Base-by-base conservation (phyloP, 768 basidiomycete genomes). In the Nidularia pulvinata region DNA sequence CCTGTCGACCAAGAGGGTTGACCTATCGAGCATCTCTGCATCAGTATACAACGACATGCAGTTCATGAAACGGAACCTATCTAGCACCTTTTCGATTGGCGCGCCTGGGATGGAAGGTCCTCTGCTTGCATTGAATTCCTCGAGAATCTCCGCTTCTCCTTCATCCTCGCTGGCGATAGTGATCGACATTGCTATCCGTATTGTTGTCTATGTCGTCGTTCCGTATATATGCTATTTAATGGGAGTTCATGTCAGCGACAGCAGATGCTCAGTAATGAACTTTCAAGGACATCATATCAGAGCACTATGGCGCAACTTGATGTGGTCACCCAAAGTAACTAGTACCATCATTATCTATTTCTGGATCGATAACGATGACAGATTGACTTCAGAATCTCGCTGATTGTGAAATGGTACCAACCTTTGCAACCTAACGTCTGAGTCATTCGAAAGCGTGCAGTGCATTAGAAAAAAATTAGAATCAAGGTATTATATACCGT, bases 1-100 rank as follows among this genome's bases (percentile, higher is more conserved):
- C 69, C 50, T 73, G 61, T 33, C 54, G 60, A 7, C 71, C 71
- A 14, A 73, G 59, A 6, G 68, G 65, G 48, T 63, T 66, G 5
- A 52, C 37, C 71, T 72, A 19, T 42, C 3, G 13, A 42, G 39
- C 3, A 11, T 49, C 25, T 11, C 46, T 16, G n/a, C 3, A 11
- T 16, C 11, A 10, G 22, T 11, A 47, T 25, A 10, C 22, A 14
- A 33, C 11, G 14, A 14, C 4, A 10, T 14, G 16, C n/a, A 36
- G 32, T 37, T 42, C 16, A 42, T 16, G 11, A 16, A 42, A 16
- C 16, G 39, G 39, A 42, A 16, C 3, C 11, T 3, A 42, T 11
- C 13, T 42, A 42, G 13, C 13, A 69, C 68, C 47, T 57, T 62
- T 54, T 71, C 69, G 14, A 60, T 50, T 33, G 69, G 69, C 4